phyloP scores from a whole-genome alignment of 441 rosid species.

The Metrosideros polymorpha region DNA sequence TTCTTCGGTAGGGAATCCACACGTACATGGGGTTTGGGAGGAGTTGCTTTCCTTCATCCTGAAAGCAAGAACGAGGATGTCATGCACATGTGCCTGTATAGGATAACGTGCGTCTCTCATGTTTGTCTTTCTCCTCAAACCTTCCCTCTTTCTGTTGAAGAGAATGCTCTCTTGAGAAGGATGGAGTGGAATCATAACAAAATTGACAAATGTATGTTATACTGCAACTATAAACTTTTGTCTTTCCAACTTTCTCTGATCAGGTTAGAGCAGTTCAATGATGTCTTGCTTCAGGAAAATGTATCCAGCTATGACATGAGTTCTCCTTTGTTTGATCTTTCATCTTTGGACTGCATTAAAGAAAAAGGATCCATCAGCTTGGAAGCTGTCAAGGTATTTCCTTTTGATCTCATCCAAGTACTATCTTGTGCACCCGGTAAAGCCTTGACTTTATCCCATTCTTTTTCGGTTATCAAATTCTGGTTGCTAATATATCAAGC shows the following conservation, averaged over 20 bases:
- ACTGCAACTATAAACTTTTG: background rate
- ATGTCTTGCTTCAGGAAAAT: conserved; percentile 79
- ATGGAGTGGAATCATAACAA: background rate
- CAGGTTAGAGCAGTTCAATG: conserved; percentile 95
- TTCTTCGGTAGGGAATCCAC: conserved; percentile 71
- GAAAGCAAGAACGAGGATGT: conserved; percentile 26
- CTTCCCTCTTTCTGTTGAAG: background rate
- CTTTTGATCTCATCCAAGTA: background rate
- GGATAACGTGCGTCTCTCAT: conserved; percentile 56
- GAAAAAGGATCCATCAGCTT: conserved; percentile 36
- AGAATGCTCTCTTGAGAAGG: background rate
- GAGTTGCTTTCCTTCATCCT: conserved; percentile 81
- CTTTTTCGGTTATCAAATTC: background rate
- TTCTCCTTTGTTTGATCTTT: conserved; percentile 45
- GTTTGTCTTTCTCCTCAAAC: background rate
- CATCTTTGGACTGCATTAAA: conserved; percentile 24
- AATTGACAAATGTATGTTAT: background rate
- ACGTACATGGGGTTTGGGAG: conserved; percentile 73
- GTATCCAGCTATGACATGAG: conserved; percentile 16
- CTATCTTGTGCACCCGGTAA: background rate
- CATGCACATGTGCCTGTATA: conserved; percentile 56
- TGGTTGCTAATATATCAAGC: background rate
- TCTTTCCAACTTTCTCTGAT: background rate
- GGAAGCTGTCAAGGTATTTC: conserved; percentile 56
- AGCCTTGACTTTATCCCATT: background rate